Evolutionary conservation across 2,329 filamentous ascomycete species (phyloP), one percentile per base, ranked within the genome.

Genomic region (Rutstroemia sp.): DNA sequence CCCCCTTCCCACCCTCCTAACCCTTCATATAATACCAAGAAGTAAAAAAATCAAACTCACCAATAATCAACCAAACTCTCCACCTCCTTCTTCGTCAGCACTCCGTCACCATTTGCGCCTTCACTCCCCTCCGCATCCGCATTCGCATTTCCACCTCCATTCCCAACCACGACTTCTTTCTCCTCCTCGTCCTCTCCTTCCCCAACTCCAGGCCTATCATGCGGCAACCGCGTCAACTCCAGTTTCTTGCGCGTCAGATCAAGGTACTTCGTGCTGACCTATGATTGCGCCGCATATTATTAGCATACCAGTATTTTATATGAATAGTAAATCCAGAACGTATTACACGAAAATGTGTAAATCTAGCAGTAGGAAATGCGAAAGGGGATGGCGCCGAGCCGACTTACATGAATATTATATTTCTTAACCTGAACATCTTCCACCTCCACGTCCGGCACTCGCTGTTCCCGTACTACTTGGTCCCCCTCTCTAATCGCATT

Each of bases 221-320:
- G 80, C 42, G 85, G 85, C 30, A 88, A 70, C 57, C 85, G 75
- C 21, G 83, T 83, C 47, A 87, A 74, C 64, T 87, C 81, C 9
- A 88, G 75, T 68, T 88, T 89, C 67, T 82, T 79, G 65, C 74
- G 78, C 5, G 85, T 88, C 58, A 88, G 74, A 47, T 86, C 79
- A 1, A 88, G 75, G 68, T 88, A 88, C 64, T 79, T 82, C 54
- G 78, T 80, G 2, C 84, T 87, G 16, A 88, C 79, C 83, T 86
- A 56, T 7, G n/a, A 19, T 16, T 4, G 3, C 9, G 5, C 34
- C 41, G 8, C 16, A 7, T 10, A 25, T 25, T 19, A 46, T 46
- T 14, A 46, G 19, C 19, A 21, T 34, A n/a, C n/a, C n/a, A n/a
- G n/a, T n/a, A n/a, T n/a, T n/a, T n/a, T n/a, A n/a, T n/a, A n/a